These are phyloP conservation scores for Alloteropsis angusta DNA, from an alignment of 202 grass and related monocot genomes.

Conservation along the genomic window DNA sequence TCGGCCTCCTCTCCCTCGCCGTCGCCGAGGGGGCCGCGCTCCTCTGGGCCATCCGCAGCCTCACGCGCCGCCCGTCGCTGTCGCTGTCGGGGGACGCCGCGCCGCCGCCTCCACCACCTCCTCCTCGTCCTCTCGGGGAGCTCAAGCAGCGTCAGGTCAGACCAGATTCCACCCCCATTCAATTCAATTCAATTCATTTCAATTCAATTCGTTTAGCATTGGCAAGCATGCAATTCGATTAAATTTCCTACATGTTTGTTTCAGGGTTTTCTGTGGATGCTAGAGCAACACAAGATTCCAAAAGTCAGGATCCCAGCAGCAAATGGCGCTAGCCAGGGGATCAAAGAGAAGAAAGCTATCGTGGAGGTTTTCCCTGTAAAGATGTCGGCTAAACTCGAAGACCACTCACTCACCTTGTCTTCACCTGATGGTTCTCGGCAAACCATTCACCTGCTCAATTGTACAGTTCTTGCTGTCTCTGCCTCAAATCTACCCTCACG, in stretches of 20 bases:
- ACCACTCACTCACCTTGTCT: constrained; percentile 39
- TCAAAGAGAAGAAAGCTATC: constrained; percentile 41
- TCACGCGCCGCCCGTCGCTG: constrained; percentile 10
- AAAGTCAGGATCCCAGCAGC: constrained; percentile 24
- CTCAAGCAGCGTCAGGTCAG: not conserved
- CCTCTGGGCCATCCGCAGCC: constrained; percentile 31
- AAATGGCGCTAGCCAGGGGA: constrained; percentile 27
- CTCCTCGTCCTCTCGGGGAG: not conserved
- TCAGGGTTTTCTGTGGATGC: constrained; percentile 69
- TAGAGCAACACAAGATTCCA: constrained; percentile 50
- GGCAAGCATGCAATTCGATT: not conserved
- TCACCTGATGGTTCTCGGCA: constrained; percentile 30
- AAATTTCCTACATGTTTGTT: not conserved
- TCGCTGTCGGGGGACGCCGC: not conserved
- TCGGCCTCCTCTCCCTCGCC: constrained; percentile 37
- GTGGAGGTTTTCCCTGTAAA: constrained; percentile 56
- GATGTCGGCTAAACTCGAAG: constrained; percentile 47
- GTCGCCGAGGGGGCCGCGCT: constrained; percentile 30
- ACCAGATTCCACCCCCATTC: not conserved
- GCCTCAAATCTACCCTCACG: constrained; percentile 50
- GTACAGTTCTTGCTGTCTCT: constrained; percentile 55
- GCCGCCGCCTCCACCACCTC: not conserved
- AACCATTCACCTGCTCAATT: constrained; percentile 46
- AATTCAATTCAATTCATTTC: not conserved
- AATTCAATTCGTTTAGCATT: not conserved